phyloP scores from a whole-genome alignment of 2,329 filamentous ascomycete genomes.

The Stemphylium beticola region DNA sequence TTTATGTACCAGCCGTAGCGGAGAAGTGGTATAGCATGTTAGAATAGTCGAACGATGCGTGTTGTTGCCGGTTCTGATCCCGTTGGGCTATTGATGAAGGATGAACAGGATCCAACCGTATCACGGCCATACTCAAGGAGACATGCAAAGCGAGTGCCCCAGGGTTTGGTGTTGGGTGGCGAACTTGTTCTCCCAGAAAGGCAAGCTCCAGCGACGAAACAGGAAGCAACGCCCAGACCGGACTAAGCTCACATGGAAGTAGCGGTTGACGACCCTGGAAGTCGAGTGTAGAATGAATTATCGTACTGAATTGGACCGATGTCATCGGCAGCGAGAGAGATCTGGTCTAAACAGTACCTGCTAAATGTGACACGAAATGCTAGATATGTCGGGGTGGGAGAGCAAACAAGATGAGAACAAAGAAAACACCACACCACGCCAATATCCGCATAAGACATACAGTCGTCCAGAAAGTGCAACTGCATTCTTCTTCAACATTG shows the following conservation, averaged over 20 bases:
- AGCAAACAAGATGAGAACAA: slow-evolving; percentile 28
- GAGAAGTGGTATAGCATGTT: background rate
- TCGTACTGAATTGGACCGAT: slow-evolving; percentile 36
- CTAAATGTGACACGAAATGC: slow-evolving; percentile 39
- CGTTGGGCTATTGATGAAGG: background rate
- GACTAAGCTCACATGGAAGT: slow-evolving; percentile 22
- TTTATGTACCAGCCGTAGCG: background rate
- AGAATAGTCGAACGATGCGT: background rate
- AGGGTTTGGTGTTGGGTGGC: slow-evolving; percentile 13
- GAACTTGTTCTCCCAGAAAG: slow-evolving; percentile 21
- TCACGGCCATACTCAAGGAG: background rate
- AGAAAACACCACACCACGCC: slow-evolving; percentile 42
- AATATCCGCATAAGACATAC: slow-evolving; percentile 46
- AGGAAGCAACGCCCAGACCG: slow-evolving; percentile 27
- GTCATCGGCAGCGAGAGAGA: slow-evolving; percentile 31
- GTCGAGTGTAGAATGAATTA: slow-evolving; percentile 15
- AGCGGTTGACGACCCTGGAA: slow-evolving; percentile 15
- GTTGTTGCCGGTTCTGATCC: background rate
- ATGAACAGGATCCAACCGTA: background rate
- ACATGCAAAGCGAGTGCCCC: background rate
- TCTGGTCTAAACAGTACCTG: slow-evolving; percentile 42
- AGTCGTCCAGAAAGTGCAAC: slow-evolving; percentile 38
- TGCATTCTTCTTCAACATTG: slow-evolving; percentile 39
- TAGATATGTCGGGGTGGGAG: slow-evolving; percentile 36
- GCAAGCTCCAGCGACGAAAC: slow-evolving; percentile 21